Percentiles rank a stretch among this genome's conserved stretches.
phyloP scores from a whole-genome alignment of 371 early-diverging fungal species.

The Thermomucor indicae-seudaticae region DNA sequence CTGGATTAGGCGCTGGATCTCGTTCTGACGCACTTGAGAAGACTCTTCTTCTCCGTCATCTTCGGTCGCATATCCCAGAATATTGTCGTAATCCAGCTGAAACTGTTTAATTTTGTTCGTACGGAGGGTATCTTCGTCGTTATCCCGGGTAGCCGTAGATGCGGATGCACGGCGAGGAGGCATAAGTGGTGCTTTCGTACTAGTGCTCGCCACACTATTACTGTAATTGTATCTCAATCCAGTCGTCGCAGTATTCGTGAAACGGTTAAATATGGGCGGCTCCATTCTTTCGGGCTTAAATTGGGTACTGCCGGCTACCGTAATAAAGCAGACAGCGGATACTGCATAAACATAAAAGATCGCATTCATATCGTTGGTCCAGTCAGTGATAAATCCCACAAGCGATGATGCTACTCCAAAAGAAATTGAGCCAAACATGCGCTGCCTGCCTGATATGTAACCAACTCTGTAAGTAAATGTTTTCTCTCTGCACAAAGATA shows the following conservation, averaged over 20 bases:
- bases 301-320: conserved; percentile 38
- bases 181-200: too few species aligned
- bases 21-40: conserved; percentile 24
- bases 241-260: too few species aligned
- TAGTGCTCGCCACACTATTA: too few species aligned
- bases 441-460: conserved; percentile 27
- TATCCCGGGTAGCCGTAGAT: too few species aligned
- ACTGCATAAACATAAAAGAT: conserved; percentile 46
- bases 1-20: conserved; percentile 44
- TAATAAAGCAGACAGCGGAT: conserved; percentile 40
- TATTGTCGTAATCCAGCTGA: conserved; percentile 27
- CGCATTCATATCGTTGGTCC: conserved; percentile 46
- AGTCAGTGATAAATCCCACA: conserved; percentile 44
- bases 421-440: conserved; percentile 52
- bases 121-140: too few species aligned
- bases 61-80: too few species aligned
- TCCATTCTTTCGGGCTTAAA: conserved; percentile 39
- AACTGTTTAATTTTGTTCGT: conserved; percentile 28
- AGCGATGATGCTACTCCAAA: conserved; percentile 46
- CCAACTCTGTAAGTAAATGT: background rate
- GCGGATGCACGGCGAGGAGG: too few species aligned
- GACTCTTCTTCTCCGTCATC: conserved; percentile 2
- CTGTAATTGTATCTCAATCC: too few species aligned
- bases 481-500: background rate
- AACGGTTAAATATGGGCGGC: too few species aligned